Evolutionary conservation across 768 basidiomycete species (phyloP), one percentile per base, ranked within the genome.

Genomic region (Crassisporium funariophilum): DNA sequence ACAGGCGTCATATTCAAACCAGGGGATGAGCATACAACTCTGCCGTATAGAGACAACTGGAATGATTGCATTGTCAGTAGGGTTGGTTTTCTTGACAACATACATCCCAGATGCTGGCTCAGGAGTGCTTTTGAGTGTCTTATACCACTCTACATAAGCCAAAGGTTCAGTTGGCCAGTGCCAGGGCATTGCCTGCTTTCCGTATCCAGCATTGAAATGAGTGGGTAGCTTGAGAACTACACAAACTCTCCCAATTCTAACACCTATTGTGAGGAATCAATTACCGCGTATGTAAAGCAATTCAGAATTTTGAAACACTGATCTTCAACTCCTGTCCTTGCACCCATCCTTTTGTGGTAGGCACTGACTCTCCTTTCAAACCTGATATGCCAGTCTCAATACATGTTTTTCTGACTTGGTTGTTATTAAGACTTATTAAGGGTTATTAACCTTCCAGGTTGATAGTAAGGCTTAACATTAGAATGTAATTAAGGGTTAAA

Each of bases 131-230:
- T 7, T 10, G 8, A 51, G 37, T 8, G 17, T 5, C 6, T 25
- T 20, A 19, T 44, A 53, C 47, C 52, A 53, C 23, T 53, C 46
- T 15, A 53, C 37, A 38, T 48, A 53, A 5, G 41, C 51, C 24
- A 48, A 19, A 35, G 22, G 41, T 10, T 39, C 46, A n/a, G 9
- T 39, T 12, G 35, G 46, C 52, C 52, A 48, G 6, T 25, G 23
- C 19, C 2, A n/a, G 6, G 36, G 21, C 13, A 25, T 35, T 9
- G 2, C 23, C n/a, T 6, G 22, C 15, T 17, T n/a, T 4, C 50
- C 45, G 31, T 17, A 34, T 12, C 20, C 38, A 25, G 24, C 15
- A 13, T 39, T 24, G 5, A 53, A 16, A 4, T 44, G 13, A 6
- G 17, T n/a, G 8, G 52, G 52, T n/a, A 49, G 35, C 4, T 22